Percentiles rank a stretch among this genome's conserved stretches.
Evolutionary conservation across 495 filamentous ascomycete species (phyloP).

Genomic region (Daldinia loculata): DNA sequence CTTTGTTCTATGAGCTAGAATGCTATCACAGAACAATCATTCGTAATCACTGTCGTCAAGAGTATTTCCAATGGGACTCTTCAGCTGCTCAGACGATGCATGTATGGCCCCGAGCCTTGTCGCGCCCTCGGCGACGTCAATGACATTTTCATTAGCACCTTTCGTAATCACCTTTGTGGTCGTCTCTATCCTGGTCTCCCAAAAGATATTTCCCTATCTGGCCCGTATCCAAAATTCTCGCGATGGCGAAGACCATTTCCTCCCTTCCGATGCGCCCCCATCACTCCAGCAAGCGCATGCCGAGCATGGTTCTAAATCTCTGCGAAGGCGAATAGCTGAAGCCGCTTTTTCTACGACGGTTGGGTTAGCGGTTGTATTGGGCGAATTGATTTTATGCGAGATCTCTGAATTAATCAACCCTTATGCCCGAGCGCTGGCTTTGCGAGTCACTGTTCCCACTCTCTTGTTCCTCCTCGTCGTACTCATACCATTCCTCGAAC

Average conservation of each 20-base stretch:
- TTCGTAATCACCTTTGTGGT: slow-evolving; percentile 45
- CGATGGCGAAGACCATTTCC: slow-evolving; percentile 62
- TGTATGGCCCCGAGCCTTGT: slow-evolving; percentile 45
- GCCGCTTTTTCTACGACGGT: slow-evolving; percentile 75
- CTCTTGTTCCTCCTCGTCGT: slow-evolving; percentile 73
- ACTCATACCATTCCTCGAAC: slow-evolving; percentile 74
- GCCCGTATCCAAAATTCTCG: slow-evolving; percentile 58
- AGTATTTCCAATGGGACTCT: slow-evolving; percentile 38
- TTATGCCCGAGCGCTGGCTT: slow-evolving; percentile 65
- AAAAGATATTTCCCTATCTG: slow-evolving; percentile 71
- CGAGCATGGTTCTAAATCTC: slow-evolving; percentile 55
- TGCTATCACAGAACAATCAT: slow-evolving; percentile 14
- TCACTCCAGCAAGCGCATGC: slow-evolving; percentile 60
- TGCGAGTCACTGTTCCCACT: slow-evolving; percentile 70
- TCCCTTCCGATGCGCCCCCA: slow-evolving; percentile 60
- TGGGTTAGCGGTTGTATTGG: slow-evolving; percentile 75
- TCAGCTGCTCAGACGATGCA: slow-evolving; percentile 47
- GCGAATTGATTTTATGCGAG: slow-evolving; percentile 79
- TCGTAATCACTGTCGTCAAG: slow-evolving; percentile 15
- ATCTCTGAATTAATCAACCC: slow-evolving; percentile 75
- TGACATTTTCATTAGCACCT: slow-evolving; percentile 52
- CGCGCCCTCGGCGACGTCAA: slow-evolving; percentile 42
- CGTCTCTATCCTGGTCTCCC: slow-evolving; percentile 59
- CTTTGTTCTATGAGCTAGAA: slow-evolving; percentile 23
- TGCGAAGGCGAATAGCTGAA: slow-evolving; percentile 63